Percentiles rank a stretch among this genome's conserved stretches.
Evolutionary conservation across 495 filamentous ascomycete genomes (phyloP).

Genomic region (Lophiotrema nucula): DNA sequence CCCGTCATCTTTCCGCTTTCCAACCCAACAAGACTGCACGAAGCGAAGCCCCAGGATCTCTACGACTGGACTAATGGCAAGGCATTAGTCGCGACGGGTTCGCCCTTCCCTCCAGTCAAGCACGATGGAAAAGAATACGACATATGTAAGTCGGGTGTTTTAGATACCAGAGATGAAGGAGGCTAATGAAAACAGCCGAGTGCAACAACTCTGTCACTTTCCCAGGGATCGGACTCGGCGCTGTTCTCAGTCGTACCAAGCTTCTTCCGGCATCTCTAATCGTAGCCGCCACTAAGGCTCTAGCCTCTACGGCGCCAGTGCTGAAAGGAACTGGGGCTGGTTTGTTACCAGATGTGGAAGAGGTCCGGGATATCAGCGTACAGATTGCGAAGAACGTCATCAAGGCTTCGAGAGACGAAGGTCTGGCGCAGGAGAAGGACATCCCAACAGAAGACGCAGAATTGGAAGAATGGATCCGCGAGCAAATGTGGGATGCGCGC

Average conservation of each 20-base stretch:
- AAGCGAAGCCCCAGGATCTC: constrained; percentile 77
- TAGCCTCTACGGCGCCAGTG: constrained; percentile 69
- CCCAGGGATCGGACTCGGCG: constrained; percentile 80
- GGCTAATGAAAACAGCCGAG: constrained; percentile 58
- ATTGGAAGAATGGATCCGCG: constrained; percentile 76
- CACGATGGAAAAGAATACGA: constrained; percentile 64
- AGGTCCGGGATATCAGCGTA: constrained; percentile 74
- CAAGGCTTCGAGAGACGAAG: constrained; percentile 65
- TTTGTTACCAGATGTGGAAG: constrained; percentile 72
- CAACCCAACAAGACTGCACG: constrained; percentile 83
- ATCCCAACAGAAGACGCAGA: constrained; percentile 58
- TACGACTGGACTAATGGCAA: constrained; percentile 74
- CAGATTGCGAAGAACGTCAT: constrained; percentile 80
- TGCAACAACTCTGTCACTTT: constrained; percentile 91
- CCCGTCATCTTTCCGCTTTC: constrained; percentile 84
- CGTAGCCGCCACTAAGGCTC: constrained; percentile 70
- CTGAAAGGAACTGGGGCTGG: constrained; percentile 56
- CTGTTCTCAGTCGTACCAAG: constrained; percentile 63
- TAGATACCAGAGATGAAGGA: neutral
- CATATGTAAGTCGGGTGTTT: constrained; percentile 49
- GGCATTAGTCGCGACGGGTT: constrained; percentile 81
- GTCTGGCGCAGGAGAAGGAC: constrained; percentile 57
- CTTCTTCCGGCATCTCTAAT: constrained; percentile 76
- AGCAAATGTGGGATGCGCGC: constrained; percentile 85
- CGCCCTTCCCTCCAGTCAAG: constrained; percentile 76